Base-by-base conservation (phyloP, 495 filamentous ascomycete species). In the Beverwykella pulmonaria region DNA sequence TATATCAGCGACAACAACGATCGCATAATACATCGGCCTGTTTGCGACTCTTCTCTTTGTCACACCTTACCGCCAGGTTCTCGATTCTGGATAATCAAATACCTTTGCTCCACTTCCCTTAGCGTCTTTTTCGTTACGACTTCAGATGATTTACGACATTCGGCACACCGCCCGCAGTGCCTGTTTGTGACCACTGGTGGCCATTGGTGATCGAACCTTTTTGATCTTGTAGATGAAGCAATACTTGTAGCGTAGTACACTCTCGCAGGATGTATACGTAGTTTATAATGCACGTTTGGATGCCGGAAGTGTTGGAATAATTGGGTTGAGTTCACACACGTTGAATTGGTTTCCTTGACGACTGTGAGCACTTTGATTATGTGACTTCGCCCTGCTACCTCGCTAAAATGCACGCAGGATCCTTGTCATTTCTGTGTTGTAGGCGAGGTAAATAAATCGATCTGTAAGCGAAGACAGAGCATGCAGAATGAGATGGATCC, bases 121-220 rank as follows among this genome's bases (percentile, higher is more conserved):
- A 52, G 48, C 48, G 48, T 25, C 17, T 19, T 29, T 3, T 25
- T 29, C 48, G 9, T 52, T 52, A 52, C 48, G 48, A 52, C 48
- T 29, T 52, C 20, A 26, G 9, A 52, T 52, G 48, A 52, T 52
- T 52, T 52, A 52, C 48, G 48, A 52, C 22, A 25, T 25, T 22
- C 26, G 22, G 48, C 17, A 52, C 23, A 52, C 48, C 26, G 23
- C 48, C 48, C 3, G 3, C 6, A 7, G 6, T n/a, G 39, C 39
- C 2, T n/a, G 39, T 44, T 44, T 44, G 39, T 12, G 39, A 12
- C 30, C 30, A 34, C 30, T 34, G 30, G 30, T 34, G 30, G 39
- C 15, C 39, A n/a, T n/a, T 44, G 6, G 6, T 12, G 39, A 3
- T 44, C 6, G 15, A 44, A n/a, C 17, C 15, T 44, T 44, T 44